Conservation (phyloP, 768 basidiomycete species). For the Phylloporus rhodoxanthus region DNA sequence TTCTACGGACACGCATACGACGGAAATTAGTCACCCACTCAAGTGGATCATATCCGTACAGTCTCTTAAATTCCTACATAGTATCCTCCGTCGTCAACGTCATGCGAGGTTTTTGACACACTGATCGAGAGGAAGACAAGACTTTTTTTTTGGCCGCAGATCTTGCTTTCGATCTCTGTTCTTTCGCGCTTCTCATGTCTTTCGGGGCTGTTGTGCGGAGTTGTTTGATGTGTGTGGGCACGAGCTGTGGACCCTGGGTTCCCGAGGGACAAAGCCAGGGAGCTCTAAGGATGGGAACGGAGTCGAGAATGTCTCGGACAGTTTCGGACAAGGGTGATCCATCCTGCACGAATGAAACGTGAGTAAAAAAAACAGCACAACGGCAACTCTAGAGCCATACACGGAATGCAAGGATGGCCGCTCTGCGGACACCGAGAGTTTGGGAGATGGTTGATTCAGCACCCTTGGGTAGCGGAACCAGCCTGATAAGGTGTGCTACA, state of each 20-base stretch:
- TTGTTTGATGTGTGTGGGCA: slow-evolving; percentile 80
- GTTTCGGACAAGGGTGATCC: slow-evolving; percentile 35
- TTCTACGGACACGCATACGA: background rate
- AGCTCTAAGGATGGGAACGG: slow-evolving; percentile 53
- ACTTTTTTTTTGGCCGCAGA: slow-evolving; percentile 38
- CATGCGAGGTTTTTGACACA: slow-evolving; percentile 19
- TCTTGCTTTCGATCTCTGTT: slow-evolving; percentile 46
- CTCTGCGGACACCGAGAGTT: slow-evolving; percentile 59
- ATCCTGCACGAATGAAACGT: slow-evolving; percentile 27
- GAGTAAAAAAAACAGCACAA: slow-evolving; percentile 2
- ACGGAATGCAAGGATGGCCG: slow-evolving; percentile 60
- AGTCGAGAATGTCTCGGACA: slow-evolving; percentile 38
- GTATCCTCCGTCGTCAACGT: slow-evolving; percentile 13
- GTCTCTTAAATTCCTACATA: background rate
- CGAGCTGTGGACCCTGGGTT: slow-evolving; percentile 27
- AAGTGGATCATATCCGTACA: background rate
- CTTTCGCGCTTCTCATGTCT: slow-evolving; percentile 70
- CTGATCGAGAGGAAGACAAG: slow-evolving; percentile 6
- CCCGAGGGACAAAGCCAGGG: slow-evolving; percentile 50
- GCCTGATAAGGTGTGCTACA: slow-evolving; percentile 38
- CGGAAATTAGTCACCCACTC: background rate
- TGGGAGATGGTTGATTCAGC: slow-evolving; percentile 58
- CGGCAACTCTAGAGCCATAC: slow-evolving; percentile 38
- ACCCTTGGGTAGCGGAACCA: slow-evolving; percentile 62
- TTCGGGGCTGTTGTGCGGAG: slow-evolving; percentile 70